These are phyloP conservation scores for Rhizophagus clarus DNA, from an alignment of 192 early-diverging fungal species.

Conservation along the genomic window DNA sequence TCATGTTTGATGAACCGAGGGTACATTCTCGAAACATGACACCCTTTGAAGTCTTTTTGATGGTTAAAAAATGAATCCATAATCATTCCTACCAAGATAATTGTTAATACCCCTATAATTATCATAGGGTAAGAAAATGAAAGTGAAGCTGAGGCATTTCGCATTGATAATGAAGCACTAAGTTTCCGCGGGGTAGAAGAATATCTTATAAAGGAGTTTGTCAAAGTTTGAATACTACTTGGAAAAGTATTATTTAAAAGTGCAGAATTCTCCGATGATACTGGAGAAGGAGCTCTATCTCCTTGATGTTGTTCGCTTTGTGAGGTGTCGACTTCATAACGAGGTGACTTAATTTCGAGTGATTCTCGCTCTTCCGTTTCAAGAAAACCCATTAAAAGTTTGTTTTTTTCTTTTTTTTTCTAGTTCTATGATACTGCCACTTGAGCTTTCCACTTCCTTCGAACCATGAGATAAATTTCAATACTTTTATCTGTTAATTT, in stretches of 20 bases:
- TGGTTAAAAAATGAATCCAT: conserved; percentile 69
- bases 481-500: background rate
- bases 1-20: conserved; percentile 51
- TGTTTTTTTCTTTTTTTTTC: background rate
- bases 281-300: background rate
- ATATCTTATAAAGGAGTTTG: background rate
- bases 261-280: background rate
- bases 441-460: conserved; percentile 6
- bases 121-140: conserved; percentile 16
- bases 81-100: conserved; percentile 32
- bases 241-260: background rate
- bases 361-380: conserved; percentile 25
- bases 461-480: conserved; percentile 12
- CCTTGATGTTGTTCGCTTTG: conserved; percentile 1
- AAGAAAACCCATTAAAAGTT: conserved; percentile 19
- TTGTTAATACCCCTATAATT: conserved; percentile 36
- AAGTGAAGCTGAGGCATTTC: conserved; percentile 26
- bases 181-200: background rate
- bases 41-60: conserved; percentile 61
- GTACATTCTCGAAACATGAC: conserved; percentile 56
- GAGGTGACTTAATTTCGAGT: conserved; percentile 18
- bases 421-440: background rate
- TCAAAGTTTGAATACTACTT: background rate
- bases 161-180: background rate
- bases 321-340: conserved; percentile 22